Percentiles rank a stretch among this genome's conserved stretches.
Conservation (phyloP, 495 filamentous ascomycete genomes). For the Daldinia childiae region DNA sequence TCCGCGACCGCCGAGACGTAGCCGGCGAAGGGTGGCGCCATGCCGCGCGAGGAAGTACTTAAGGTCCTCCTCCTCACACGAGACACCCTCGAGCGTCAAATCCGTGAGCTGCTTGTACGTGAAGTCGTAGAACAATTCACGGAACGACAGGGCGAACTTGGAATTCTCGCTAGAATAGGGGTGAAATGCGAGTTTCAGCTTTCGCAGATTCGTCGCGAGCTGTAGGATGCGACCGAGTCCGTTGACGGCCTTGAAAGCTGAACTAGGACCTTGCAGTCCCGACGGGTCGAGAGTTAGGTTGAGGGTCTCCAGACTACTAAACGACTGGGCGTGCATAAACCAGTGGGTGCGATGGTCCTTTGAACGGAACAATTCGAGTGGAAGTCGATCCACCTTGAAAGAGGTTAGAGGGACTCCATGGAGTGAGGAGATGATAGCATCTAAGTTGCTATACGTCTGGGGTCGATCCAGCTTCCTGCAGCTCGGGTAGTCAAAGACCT, state of each 20-base stretch:
- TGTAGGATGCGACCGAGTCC: constrained; percentile 57
- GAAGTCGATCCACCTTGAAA: constrained; percentile 57
- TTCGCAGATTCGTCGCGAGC: constrained; percentile 48
- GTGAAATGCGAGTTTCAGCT: constrained; percentile 57
- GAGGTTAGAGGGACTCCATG: constrained; percentile 51
- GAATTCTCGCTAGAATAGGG: constrained; percentile 51
- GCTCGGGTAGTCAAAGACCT: constrained; percentile 53
- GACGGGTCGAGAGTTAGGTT: constrained; percentile 54
- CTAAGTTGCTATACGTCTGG: constrained; percentile 54
- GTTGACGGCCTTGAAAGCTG: constrained; percentile 53
- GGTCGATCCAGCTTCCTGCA: constrained; percentile 55
- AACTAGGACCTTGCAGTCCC: constrained; percentile 44
- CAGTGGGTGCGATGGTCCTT: constrained; percentile 52
- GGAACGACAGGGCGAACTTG: constrained; percentile 55
- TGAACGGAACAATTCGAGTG: constrained; percentile 55
- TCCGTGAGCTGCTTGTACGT: constrained; percentile 53
- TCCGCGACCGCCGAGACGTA: constrained; percentile 58
- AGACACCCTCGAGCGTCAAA: constrained; percentile 55
- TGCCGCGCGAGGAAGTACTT: constrained; percentile 55
- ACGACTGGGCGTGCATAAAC: constrained; percentile 56
- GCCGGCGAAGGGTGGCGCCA: constrained; percentile 50
- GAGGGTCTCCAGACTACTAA: constrained; percentile 51
- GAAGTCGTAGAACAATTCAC: constrained; percentile 51
- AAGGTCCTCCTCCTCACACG: constrained; percentile 57
- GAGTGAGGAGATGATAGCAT: constrained; percentile 56